Evolutionary conservation across 2,329 filamentous ascomycete genomes (phyloP), one percentile per base, ranked within the genome.

Genomic region (Microdochium nivale): DNA sequence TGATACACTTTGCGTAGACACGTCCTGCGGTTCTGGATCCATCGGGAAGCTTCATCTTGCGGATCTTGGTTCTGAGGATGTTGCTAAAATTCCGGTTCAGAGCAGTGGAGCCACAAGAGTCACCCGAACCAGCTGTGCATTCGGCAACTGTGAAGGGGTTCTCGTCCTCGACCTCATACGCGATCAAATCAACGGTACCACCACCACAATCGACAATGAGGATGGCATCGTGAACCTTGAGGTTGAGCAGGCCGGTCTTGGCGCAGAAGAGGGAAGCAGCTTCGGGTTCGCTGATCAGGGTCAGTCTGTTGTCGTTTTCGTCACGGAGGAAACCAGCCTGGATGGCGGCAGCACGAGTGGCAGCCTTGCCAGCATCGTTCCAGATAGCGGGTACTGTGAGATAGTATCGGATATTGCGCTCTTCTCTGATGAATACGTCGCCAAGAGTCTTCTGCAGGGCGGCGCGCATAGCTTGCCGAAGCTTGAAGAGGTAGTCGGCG

Each of bases 1-100:
- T 97, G 71, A 99, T 97, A 70, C 92, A 97, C 75, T 97, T 97
- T 59, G 92, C 92, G 70, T 97, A 97, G 51, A 99, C 94, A 70
- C 92, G 90, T 44, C 92, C 92, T n/a, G 94, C 92, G 2, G 90
- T 97, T 73, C 92, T 95, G 60, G 92, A 96, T 47, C 91, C 92
- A 65, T 97, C 92, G 1, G 94, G 91, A 47, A 99, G 78, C 73
- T 97, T 97, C 94, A 97, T 97, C 78, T 97, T 97, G 60, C 92
- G 82, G 62, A 99, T 97, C 78, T 97, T 97, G 55, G 92, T 95
- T 51, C 94, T 87, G 49, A 97, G 77, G 59, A 99, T 96, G 72
- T 97, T 97, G 74, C 90, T 96, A 67, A 97, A 99, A 70, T 97
- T 97, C 54, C 94, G 84, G 72, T 99, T 99, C 51, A 99, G 80